Base-by-base conservation (phyloP, 148 eudicot genomes). In the Heliosperma pusillum region DNA sequence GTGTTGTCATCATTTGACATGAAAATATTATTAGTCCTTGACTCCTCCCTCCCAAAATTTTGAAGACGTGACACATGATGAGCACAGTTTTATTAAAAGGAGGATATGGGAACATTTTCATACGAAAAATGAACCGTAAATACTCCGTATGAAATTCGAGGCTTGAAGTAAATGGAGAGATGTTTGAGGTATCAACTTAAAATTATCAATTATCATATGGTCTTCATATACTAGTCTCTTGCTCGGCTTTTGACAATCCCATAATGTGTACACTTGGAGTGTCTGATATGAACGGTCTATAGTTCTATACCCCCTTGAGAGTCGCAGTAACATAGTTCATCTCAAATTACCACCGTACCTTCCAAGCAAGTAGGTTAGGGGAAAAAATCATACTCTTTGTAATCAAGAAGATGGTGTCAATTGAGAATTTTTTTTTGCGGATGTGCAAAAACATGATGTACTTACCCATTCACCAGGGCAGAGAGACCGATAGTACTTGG, bases 391-490 rank as follows among this genome's bases (percentile, higher is more conserved):
- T 5, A 16, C 17, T 50, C 19, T 12, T 15, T 47, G 10, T n/a
- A n/a, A n/a, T 33, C 42, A 36, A 6, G 9, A 60, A 60, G 24
- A 68, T 42, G 8, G 62, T 22, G 24, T 0, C 12, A 27, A 16
- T 17, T 40, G 57, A 66, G 71, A 56, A 56, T 27, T 56, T 9
- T 56, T 9, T 3, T 1, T 10, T 0, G 29, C 11, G 16, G 68
- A 27, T 20, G 71, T 11, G 12, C 5, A 20, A 12, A 52, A 17
- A 66, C 7, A 5, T 1, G 15, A 50, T 72, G 40, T 57, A 55
- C 85, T 80, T 72, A 86, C 89, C 89, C 87, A 87, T 87, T 87
- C 89, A 80, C 89, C 87, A 5, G 89, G 89, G 78, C 87, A 87
- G 59, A 87, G 87, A 70, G 89, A 73, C 20, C 89, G 82, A 70